These are phyloP conservation scores for Areca catechu DNA, from an alignment of 176 grass and related monocot species.

Conservation along the genomic window DNA sequence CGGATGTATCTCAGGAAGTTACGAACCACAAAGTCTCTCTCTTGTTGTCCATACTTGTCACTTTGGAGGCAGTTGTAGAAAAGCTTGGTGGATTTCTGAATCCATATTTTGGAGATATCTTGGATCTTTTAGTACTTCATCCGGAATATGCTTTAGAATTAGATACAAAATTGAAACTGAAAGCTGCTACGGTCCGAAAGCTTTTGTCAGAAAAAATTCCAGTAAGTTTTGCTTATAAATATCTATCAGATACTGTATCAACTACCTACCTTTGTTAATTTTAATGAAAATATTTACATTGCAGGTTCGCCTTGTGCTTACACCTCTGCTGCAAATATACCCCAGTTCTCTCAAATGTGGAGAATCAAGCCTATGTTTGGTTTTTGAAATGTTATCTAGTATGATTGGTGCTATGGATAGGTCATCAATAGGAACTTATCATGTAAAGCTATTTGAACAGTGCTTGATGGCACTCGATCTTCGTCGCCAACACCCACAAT, in stretches of 20 bases:
- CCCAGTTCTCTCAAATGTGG: constrained; percentile 48
- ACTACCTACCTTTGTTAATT: too few relatives aligned
- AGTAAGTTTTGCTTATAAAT: constrained; percentile 40
- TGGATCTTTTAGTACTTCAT: constrained; percentile 67
- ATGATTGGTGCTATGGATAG: constrained; percentile 72
- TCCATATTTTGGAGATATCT: constrained; percentile 62
- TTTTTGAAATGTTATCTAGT: constrained; percentile 62
- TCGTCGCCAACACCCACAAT: constrained; percentile 44
- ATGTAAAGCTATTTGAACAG: constrained; percentile 73
- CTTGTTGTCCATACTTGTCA: constrained; percentile 49
- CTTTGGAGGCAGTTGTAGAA: constrained; percentile 65
- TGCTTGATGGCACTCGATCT: constrained; percentile 78
- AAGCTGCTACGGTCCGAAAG: constrained; percentile 48
- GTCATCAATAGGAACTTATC: constrained; percentile 61
- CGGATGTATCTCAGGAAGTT: constrained; percentile 12
- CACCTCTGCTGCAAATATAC: constrained; percentile 60
- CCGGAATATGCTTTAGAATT: constrained; percentile 41
- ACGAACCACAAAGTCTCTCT: constrained; percentile 26
- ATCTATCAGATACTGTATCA: too few relatives aligned
- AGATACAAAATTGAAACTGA: constrained; percentile 52
- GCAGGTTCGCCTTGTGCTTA: constrained; percentile 67
- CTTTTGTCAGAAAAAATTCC: constrained; percentile 74
- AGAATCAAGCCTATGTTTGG: constrained; percentile 55
- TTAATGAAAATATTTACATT: not conserved
- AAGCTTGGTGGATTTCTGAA: constrained; percentile 80